Evolutionary conservation across 768 basidiomycete species (phyloP).

Genomic region (Phlebiopsis gigantea): DNA sequence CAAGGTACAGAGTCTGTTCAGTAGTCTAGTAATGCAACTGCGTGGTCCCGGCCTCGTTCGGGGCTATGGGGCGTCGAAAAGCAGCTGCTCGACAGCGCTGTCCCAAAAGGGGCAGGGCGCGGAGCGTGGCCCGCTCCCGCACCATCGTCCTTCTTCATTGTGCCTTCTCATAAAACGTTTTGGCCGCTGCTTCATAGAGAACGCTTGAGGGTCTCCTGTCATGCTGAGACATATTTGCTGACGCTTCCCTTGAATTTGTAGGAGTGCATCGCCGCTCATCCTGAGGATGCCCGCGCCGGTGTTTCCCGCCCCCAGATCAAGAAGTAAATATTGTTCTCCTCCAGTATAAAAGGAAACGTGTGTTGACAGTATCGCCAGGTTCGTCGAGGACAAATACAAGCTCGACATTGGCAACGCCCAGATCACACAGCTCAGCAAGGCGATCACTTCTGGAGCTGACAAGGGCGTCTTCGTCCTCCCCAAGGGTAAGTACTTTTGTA

Average conservation of each 20-base stretch:
- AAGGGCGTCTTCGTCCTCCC: conserved; percentile 82
- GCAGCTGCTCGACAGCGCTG: conserved; percentile 10
- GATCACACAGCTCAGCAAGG: conserved; percentile 70
- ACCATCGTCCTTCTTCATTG: conserved; percentile 20
- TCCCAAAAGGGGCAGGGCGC: conserved; percentile 38
- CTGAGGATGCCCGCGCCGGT: conserved; percentile 74
- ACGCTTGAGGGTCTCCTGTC: background rate
- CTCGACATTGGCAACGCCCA: conserved; percentile 77
- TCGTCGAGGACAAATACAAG: conserved; percentile 77
- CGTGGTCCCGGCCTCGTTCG: background rate
- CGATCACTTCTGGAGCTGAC: conserved; percentile 77
- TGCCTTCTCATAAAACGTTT: conserved; percentile 4
- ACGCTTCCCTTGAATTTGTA: conserved; percentile 27
- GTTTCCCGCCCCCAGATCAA: conserved; percentile 92
- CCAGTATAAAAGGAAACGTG: conserved; percentile 6
- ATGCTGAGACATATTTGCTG: conserved; percentile 10
- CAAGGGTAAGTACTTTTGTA: conserved; percentile 53
- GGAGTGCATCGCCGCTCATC: conserved; percentile 76
- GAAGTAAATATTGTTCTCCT: conserved; percentile 52
- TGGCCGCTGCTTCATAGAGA: background rate
- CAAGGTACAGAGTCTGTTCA: conserved; percentile 47
- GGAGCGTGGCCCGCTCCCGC: conserved; percentile 30
- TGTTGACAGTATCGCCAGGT: conserved; percentile 42
- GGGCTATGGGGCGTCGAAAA: conserved; percentile 8
- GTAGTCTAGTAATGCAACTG: conserved; percentile 14